phyloP scores from a whole-genome alignment of 2,329 filamentous ascomycete genomes.

The Claviceps pazoutovae region DNA sequence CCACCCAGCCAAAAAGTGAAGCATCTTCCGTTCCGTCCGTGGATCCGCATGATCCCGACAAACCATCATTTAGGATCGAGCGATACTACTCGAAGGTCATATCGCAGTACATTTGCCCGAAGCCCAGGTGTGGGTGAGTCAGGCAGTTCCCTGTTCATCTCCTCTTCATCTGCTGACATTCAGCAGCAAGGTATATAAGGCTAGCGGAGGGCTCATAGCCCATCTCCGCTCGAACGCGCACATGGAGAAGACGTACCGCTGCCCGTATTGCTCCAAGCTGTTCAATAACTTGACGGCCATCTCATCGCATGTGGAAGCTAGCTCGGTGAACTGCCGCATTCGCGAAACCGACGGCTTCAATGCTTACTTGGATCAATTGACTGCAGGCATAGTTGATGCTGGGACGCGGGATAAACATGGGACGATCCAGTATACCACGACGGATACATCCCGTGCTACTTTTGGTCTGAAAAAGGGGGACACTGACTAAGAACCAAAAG shows the following conservation, averaged over 20 bases:
- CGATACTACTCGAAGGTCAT: slow-evolving; percentile 31
- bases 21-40: slow-evolving; percentile 6
- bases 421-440: slow-evolving; percentile 14
- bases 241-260: slow-evolving; percentile 19
- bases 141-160: neutral
- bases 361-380: slow-evolving; percentile 19
- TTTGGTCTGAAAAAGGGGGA: neutral
- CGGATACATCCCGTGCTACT: slow-evolving; percentile 7
- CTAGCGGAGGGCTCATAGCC: slow-evolving; percentile 15
- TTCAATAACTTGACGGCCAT: slow-evolving; percentile 30
- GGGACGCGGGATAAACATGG: slow-evolving; percentile 12
- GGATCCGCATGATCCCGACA: slow-evolving; percentile 29
- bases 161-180: neutral
- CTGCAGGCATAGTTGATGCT: slow-evolving; percentile 18
- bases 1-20: slow-evolving; percentile 7
- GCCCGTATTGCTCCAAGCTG: slow-evolving; percentile 28
- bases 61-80: slow-evolving; percentile 30
- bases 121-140: slow-evolving; percentile 34
- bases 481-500: neutral
- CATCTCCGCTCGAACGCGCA: slow-evolving; percentile 35
- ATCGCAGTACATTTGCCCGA: slow-evolving; percentile 39
- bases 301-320: slow-evolving; percentile 34
- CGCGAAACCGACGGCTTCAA: slow-evolving; percentile 25
- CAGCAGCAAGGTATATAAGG: slow-evolving; percentile 27
- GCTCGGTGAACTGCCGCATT: slow-evolving; percentile 27